These are phyloP conservation scores for Amesomyces nigricolor DNA, from an alignment of 2,329 filamentous ascomycete genomes.

Conservation along the genomic window DNA sequence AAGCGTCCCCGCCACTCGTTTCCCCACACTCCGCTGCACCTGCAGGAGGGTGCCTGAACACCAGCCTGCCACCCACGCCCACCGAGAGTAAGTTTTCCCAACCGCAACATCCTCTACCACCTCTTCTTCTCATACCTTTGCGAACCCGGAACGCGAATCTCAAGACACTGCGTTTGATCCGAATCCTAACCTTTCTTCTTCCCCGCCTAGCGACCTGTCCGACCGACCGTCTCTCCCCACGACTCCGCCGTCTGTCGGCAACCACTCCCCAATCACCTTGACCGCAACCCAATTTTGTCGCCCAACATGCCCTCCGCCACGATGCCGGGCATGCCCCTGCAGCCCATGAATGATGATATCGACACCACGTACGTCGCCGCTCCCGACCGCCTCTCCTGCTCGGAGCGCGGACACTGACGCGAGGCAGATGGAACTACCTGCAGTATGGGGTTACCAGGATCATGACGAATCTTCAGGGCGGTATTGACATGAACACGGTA, in stretches of 20 bases:
- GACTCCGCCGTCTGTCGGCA: background rate
- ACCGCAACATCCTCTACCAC: background rate
- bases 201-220: background rate
- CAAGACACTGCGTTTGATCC: background rate
- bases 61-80: background rate
- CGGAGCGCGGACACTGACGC: conserved; percentile 9
- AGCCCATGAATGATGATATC: conserved; percentile 58
- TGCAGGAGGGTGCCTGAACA: conserved; percentile 1
- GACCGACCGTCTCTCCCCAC: background rate
- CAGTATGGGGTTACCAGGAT: conserved; percentile 85
- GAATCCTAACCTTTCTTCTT: background rate
- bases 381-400: background rate
- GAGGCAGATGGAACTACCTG: conserved; percentile 76
- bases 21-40: conserved; percentile 3
- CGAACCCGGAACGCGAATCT: background rate
- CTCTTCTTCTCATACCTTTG: background rate
- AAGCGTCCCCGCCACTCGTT: conserved; percentile 3
- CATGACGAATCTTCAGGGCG: conserved; percentile 86
- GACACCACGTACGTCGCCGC: conserved; percentile 27
- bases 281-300: background rate
- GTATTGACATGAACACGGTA: conserved; percentile 87
- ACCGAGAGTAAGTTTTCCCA: background rate
- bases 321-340: conserved; percentile 31
- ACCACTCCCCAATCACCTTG: background rate
- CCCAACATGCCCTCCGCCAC: conserved; percentile 14